These are phyloP conservation scores for Paspalum vaginatum DNA, from an alignment of 176 grass and related monocot species.

Conservation along the genomic window DNA sequence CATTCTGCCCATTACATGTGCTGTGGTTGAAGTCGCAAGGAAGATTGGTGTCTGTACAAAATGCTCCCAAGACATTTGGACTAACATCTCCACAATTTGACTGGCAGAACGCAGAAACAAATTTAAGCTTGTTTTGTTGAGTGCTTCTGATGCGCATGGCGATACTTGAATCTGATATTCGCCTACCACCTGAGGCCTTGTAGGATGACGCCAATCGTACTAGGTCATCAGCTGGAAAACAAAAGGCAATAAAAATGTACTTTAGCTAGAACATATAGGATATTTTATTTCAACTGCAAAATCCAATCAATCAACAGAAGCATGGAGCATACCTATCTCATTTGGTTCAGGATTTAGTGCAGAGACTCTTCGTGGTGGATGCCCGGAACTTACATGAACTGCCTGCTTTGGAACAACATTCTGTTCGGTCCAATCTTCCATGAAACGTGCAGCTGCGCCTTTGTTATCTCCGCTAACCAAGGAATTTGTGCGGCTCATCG, in stretches of 20 bases:
- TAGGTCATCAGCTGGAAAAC: constrained; percentile 61
- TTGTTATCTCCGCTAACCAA: constrained; percentile 98
- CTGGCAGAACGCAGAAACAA: constrained; percentile 96
- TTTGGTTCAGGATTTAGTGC: constrained; percentile 76
- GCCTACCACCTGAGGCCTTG: constrained; percentile 72
- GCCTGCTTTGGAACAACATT: constrained; percentile 52
- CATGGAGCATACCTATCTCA: constrained; percentile 61
- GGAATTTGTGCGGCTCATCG: constrained; percentile 89
- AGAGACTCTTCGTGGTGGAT: constrained; percentile 70
- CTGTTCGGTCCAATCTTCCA: constrained; percentile 87
- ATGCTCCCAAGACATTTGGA: constrained; percentile 89
- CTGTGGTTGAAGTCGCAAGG: constrained; percentile 96
- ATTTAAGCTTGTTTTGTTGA: constrained; percentile 58
- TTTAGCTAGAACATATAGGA: constrained; percentile 6
- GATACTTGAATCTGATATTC: constrained; percentile 57
- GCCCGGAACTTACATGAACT: constrained; percentile 17
- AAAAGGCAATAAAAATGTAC: constrained; percentile 30
- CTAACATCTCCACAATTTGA: constrained; percentile 99
- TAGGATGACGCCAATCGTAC: constrained; percentile 78
- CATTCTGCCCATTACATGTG: constrained; percentile 95
- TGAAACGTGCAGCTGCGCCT: constrained; percentile 91
- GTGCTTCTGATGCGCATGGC: constrained; percentile 60
- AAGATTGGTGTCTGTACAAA: constrained; percentile 84
- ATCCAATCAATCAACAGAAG: not conserved
- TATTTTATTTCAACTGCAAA: constrained; percentile 1